phyloP scores from a whole-genome alignment of 1,284 basidiomycete genomes.

The Ceratorhiza oryzae-sativae region DNA sequence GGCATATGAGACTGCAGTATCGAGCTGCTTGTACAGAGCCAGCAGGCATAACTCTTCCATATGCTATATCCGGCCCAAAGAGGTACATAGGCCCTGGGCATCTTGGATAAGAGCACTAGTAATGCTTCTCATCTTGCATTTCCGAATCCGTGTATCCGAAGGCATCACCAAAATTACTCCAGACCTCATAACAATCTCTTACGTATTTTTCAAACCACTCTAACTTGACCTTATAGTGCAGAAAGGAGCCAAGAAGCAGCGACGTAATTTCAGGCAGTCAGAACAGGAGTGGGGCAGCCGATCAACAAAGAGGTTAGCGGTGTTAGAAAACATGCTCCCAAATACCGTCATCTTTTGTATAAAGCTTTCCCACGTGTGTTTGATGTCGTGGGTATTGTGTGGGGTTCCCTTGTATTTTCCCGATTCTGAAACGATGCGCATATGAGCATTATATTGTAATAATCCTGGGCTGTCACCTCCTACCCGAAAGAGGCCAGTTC shows the following conservation, averaged over 20 bases:
- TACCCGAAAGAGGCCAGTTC: neutral
- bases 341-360: neutral
- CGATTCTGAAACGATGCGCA: neutral
- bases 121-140: neutral
- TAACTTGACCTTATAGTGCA: neutral
- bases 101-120: neutral
- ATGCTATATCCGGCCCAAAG: neutral
- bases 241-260: neutral
- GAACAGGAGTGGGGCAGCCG: neutral
- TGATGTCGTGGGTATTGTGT: neutral
- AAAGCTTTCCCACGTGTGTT: neutral
- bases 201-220: neutral
- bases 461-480: neutral
- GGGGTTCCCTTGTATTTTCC: neutral
- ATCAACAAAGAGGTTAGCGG: neutral
- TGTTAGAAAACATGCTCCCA: neutral
- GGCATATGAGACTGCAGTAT: neutral
- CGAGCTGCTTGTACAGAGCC: no score
- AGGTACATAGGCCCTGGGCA: neutral
- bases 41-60: neutral
- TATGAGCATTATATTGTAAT: neutral
- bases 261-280: constrained; percentile 1
- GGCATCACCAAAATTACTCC: neutral
- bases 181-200: neutral
- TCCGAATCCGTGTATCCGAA: neutral